Conservation (phyloP, 495 filamentous ascomycete species). For the Glarea lozoyensis region DNA sequence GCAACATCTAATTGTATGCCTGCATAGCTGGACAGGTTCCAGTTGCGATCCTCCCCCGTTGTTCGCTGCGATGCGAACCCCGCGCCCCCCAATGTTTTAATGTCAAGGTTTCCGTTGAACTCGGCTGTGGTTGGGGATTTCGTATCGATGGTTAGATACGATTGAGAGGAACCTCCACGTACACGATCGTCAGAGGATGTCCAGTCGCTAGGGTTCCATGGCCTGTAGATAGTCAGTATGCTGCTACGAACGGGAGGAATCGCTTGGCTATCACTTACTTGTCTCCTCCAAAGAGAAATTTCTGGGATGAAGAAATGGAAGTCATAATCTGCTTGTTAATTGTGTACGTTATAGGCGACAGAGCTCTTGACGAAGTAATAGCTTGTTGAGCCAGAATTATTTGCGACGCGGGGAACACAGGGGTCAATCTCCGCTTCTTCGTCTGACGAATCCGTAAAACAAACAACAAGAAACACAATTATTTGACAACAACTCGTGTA, state of each 20-base stretch:
- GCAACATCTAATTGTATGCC: constrained; percentile 32
- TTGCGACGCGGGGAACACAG: too few relatives aligned
- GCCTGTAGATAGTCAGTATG: constrained; percentile 29
- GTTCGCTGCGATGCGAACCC: constrained; percentile 78
- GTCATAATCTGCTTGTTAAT: too few relatives aligned
- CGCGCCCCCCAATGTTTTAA: constrained; percentile 65
- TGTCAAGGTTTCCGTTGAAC: constrained; percentile 66
- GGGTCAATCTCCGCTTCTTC: too few relatives aligned
- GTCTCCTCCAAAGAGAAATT: constrained; percentile 37
- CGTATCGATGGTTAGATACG: constrained; percentile 40
- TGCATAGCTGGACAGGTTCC: constrained; percentile 48
- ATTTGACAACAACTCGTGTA: too few relatives aligned
- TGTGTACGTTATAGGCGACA: too few relatives aligned
- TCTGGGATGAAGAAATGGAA: too few relatives aligned
- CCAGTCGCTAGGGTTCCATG: constrained; percentile 55
- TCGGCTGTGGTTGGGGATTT: constrained; percentile 25
- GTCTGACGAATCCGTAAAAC: too few relatives aligned
- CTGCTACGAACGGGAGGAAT: background rate
- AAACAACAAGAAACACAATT: too few relatives aligned
- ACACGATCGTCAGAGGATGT: constrained; percentile 61
- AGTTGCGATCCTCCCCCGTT: constrained; percentile 32
- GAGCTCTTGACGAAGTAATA: too few relatives aligned
- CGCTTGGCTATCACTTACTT: constrained; percentile 25
- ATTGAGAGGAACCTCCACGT: constrained; percentile 59
- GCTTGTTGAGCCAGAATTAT: too few relatives aligned